Conservation (phyloP, 2,329 filamentous ascomycete species). For the Botrytis paeoniae region DNA sequence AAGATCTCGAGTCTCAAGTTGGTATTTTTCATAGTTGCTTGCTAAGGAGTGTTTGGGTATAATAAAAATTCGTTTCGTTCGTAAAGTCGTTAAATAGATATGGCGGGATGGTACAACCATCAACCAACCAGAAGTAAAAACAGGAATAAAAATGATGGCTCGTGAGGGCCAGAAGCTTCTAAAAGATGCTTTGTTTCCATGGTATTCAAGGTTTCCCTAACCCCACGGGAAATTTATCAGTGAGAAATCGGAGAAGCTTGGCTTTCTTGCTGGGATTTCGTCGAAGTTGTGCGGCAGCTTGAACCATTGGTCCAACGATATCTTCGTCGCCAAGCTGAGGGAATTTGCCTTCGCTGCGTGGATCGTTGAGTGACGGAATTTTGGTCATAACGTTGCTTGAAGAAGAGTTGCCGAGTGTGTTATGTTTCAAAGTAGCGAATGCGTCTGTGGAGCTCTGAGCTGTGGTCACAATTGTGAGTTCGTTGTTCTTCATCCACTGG, state of each 20-base stretch:
- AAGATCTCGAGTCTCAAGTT: slow-evolving; percentile 9
- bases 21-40: slow-evolving; percentile 24
- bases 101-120: slow-evolving; percentile 14
- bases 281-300: slow-evolving; percentile 36
- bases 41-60: slow-evolving; percentile 35
- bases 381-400: slow-evolving; percentile 53
- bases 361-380: slow-evolving; percentile 66
- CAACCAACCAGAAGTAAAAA: slow-evolving; percentile 19
- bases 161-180: slow-evolving; percentile 21
- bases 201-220: slow-evolving; percentile 31
- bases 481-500: slow-evolving; percentile 69
- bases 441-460: slow-evolving; percentile 43
- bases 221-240: slow-evolving; percentile 37
- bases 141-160: slow-evolving; percentile 18
- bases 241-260: slow-evolving; percentile 37
- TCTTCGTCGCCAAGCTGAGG: slow-evolving; percentile 84
- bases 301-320: slow-evolving; percentile 84
- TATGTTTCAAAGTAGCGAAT: slow-evolving; percentile 44
- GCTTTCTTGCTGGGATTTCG: slow-evolving; percentile 36
- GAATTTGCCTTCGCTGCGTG: slow-evolving; percentile 73
- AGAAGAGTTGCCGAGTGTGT: slow-evolving; percentile 45
- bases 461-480: slow-evolving; percentile 56
- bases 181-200: neutral
- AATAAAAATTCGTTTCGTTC: slow-evolving; percentile 22
- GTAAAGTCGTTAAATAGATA: slow-evolving; percentile 20